Conservation (phyloP, 176 grass and related monocot species). For the Phoenix roebelenii region DNA sequence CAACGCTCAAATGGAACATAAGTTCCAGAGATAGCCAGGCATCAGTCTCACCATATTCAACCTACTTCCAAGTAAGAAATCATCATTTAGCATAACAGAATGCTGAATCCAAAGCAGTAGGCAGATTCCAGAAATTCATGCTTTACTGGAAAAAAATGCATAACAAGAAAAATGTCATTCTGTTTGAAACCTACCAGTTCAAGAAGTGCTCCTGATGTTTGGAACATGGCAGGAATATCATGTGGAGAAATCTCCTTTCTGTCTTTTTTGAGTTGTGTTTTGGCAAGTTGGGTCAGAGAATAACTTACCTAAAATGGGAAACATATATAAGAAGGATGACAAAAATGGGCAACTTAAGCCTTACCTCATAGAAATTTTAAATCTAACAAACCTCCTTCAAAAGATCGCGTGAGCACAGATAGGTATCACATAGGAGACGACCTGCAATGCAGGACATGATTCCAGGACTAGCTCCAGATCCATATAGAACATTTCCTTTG, state of each 20-base stretch:
- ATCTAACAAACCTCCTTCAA: conserved; percentile 57
- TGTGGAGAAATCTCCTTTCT: conserved; percentile 76
- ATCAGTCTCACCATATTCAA: conserved; percentile 78
- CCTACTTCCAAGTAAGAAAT: conserved; percentile 29
- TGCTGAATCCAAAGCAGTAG: too few species aligned
- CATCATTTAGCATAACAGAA: too few species aligned
- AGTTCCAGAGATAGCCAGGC: conserved; percentile 91
- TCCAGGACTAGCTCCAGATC: conserved; percentile 90
- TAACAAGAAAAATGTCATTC: too few species aligned
- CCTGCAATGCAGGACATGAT: conserved; percentile 97
- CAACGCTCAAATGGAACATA: conserved; percentile 94
- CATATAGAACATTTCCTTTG: conserved; percentile 79
- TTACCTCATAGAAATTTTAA: conserved; percentile 6
- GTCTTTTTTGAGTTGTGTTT: conserved; percentile 74
- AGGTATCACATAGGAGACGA: conserved; percentile 93
- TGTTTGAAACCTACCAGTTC: conserved; percentile 51
- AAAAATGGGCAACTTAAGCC: neutral
- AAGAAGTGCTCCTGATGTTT: conserved; percentile 53
- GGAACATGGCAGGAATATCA: conserved; percentile 88
- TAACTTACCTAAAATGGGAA: conserved; percentile 68
- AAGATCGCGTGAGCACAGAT: conserved; percentile 89
- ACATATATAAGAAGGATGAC: conserved; percentile 12
- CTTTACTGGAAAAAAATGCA: too few species aligned
- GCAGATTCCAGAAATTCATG: neutral
- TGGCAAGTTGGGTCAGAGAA: conserved; percentile 94